Percentiles rank a stretch among this genome's conserved stretches.
These are phyloP conservation scores for Capronia americana DNA, from an alignment of 2,329 filamentous ascomycete genomes.

Conservation along the genomic window DNA sequence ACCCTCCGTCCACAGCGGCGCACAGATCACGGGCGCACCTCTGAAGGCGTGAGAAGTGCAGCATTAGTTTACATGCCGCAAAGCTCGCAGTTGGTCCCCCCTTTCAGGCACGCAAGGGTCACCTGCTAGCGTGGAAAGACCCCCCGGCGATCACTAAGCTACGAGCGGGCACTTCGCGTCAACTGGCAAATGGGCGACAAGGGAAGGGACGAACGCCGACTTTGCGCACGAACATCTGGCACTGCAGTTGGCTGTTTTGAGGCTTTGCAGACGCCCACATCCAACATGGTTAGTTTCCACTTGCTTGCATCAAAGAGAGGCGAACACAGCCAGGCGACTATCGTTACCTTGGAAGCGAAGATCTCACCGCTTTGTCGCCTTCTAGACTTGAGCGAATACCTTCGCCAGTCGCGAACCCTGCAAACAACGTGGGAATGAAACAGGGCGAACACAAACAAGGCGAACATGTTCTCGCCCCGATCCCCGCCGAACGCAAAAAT, in stretches of 20 bases:
- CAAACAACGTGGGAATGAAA: slow-evolving; percentile 8
- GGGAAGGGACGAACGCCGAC: not conserved
- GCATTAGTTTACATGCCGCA: not conserved
- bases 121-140: not conserved
- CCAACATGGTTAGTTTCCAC: not conserved
- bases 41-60: slow-evolving; percentile 2
- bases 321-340: slow-evolving; percentile 1
- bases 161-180: not conserved
- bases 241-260: not conserved
- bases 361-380: slow-evolving; percentile 15
- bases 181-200: not conserved
- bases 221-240: not conserved
- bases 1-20: not conserved
- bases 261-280: not conserved
- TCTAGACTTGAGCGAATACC: slow-evolving; percentile 10
- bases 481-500: slow-evolving; percentile 1
- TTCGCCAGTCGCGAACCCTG: slow-evolving; percentile 5
- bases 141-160: not conserved
- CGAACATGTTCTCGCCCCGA: not conserved
- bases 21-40: not conserved
- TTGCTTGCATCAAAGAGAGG: slow-evolving; percentile 2
- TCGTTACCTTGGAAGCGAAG: slow-evolving; percentile 7
- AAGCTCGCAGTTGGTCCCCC: slow-evolving; percentile 4
- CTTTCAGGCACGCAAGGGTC: slow-evolving; percentile 8
- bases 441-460: slow-evolving; percentile 4